A percentile compares a stretch with the other conserved stretches of the same genome.
Evolutionary conservation across 2,329 filamentous ascomycete species (phyloP).

Genomic region (Clonostachys solani): DNA sequence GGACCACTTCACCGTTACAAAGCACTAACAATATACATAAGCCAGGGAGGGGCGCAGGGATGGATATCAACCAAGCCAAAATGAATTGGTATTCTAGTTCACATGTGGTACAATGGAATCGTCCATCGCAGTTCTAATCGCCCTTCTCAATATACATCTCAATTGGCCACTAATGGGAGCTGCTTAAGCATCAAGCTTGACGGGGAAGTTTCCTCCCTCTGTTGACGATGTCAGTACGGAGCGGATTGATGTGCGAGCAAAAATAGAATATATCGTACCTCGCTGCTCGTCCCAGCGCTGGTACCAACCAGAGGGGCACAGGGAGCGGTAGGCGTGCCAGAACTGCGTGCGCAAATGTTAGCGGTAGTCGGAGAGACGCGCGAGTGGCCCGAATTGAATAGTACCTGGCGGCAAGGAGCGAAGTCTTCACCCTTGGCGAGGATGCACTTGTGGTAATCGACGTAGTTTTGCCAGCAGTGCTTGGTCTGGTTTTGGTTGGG

Average conservation of each 20-base stretch:
- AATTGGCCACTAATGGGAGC: conserved; percentile 3
- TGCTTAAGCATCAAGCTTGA: conserved; percentile 55
- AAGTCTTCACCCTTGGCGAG: conserved; percentile 98
- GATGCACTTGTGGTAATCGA: conserved; percentile 99
- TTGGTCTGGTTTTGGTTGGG: conserved; percentile 98
- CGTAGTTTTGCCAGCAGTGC: conserved; percentile 99
- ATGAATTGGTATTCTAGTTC: conserved; percentile 19
- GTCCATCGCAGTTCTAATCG: no score
- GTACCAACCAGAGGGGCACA: conserved; percentile 95
- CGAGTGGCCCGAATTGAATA: background rate
- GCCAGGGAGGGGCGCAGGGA: no score
- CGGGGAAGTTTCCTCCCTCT: conserved; percentile 68
- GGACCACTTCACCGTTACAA: no score
- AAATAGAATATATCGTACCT: conserved; percentile 52
- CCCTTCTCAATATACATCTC: no score
- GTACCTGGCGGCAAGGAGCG: conserved; percentile 91
- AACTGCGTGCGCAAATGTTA: conserved; percentile 55
- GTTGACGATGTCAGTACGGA: conserved; percentile 3
- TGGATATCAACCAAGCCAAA: background rate
- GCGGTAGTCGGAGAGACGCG: no score
- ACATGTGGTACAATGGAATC: conserved; percentile 29
- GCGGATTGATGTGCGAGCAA: background rate
- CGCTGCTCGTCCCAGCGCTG: conserved; percentile 96
- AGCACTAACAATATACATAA: no score
- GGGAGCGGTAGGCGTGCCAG: conserved; percentile 91